These are phyloP conservation scores for Curvularia sp. DNA, from an alignment of 2,329 filamentous ascomycete genomes.

Conservation along the genomic window DNA sequence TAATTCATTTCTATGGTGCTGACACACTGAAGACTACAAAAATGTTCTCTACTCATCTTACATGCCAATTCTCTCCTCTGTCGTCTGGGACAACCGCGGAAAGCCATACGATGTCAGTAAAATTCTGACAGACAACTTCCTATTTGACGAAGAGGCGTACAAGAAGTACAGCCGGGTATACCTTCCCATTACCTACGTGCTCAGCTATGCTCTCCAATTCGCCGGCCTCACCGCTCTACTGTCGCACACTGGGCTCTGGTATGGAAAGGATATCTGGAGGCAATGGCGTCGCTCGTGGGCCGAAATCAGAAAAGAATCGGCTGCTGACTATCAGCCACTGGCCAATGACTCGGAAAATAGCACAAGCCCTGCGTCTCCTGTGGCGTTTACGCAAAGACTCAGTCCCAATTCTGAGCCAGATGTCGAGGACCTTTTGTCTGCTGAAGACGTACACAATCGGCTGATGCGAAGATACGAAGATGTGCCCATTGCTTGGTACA, in stretches of 20 bases:
- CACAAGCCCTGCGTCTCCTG: constrained; percentile 29
- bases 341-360: constrained; percentile 45
- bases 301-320: constrained; percentile 59
- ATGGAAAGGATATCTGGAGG: constrained; percentile 79
- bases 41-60: constrained; percentile 83
- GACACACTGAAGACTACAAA: constrained; percentile 64
- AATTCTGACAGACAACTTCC: constrained; percentile 77
- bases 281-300: constrained; percentile 75
- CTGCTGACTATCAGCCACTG: constrained; percentile 46
- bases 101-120: constrained; percentile 80
- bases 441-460: constrained; percentile 83
- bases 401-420: constrained; percentile 48
- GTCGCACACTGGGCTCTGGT: constrained; percentile 84
- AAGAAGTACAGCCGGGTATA: constrained; percentile 83
- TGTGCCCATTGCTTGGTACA: constrained; percentile 82
- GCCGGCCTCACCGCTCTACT: constrained; percentile 80
- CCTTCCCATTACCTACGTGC: constrained; percentile 83
- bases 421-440: constrained; percentile 64
- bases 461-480: constrained; percentile 84
- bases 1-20: constrained; percentile 3
- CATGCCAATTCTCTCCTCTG: constrained; percentile 83
- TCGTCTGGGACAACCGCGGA: constrained; percentile 85
- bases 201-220: constrained; percentile 87
- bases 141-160: constrained; percentile 80
- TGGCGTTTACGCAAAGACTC: constrained; percentile 26